phyloP scores from a whole-genome alignment of 306 rosid species.

The Senna tora region DNA sequence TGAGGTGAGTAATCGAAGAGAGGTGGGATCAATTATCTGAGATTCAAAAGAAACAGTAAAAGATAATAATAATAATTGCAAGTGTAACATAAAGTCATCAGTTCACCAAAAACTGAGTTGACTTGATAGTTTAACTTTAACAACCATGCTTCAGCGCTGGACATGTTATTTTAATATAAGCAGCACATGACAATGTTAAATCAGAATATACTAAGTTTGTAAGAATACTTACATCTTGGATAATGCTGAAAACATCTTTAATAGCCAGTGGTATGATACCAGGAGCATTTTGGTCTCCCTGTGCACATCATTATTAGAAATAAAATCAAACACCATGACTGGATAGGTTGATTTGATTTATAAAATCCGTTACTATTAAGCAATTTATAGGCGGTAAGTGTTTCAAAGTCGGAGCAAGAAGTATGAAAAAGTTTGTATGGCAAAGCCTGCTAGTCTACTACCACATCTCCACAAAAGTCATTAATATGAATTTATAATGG shows the following conservation, averaged over 20 bases:
- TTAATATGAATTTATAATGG: not conserved
- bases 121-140: not conserved
- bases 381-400: slow-evolving; percentile 22
- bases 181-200: slow-evolving; percentile 11
- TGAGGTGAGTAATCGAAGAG: not conserved
- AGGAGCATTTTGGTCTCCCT: slow-evolving; percentile 94
- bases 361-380: slow-evolving; percentile 4
- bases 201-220: slow-evolving; percentile 24
- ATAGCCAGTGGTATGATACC: slow-evolving; percentile 97
- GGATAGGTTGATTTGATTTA: slow-evolving; percentile 19
- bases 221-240: slow-evolving; percentile 87
- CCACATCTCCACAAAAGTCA: slow-evolving; percentile 3
- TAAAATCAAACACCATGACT: slow-evolving; percentile 29
- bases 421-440: slow-evolving; percentile 1
- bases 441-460: slow-evolving; percentile 14
- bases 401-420: slow-evolving; percentile 11
- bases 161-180: slow-evolving; percentile 9
- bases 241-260: slow-evolving; percentile 95
- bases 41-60: not conserved
- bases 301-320: slow-evolving; percentile 39
- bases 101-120: not conserved
- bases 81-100: not conserved
- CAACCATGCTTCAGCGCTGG: not conserved
- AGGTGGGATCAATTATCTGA: not conserved
- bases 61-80: not conserved